Evolutionary conservation across 2,329 filamentous ascomycete genomes (phyloP), one percentile per base, ranked within the genome.

Genomic region (Colletotrichum sojae): DNA sequence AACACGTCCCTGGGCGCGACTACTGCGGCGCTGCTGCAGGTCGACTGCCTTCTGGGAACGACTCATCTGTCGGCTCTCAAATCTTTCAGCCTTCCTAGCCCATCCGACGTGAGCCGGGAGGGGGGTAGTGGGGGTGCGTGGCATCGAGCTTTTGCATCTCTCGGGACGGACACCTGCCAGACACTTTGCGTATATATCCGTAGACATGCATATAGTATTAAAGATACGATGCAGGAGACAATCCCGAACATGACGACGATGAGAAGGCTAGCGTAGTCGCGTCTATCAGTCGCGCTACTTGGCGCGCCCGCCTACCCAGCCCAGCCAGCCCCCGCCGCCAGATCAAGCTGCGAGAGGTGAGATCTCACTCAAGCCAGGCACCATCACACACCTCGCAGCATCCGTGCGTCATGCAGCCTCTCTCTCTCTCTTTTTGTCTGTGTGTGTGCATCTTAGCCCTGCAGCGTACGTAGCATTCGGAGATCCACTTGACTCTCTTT

Each of bases 261-360:
- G 31, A 8, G 31, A 10, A 36, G 31, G 31, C 31, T 36, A 36
- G 31, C 31, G 31, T 10, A 36, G 31, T 46, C 51, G 63, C 51
- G 57, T 62, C 57, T 62, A 67, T 67, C 49, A 39, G 51, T 25
- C 57, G n/a, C 57, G 49, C 63, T 55, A 51, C 56, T 20, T 51
- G 48, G 27, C 63, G 57, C 63, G 63, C 43, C 49, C 51, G 22
- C 45, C 31, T 71, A 51, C 48, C 48, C n/a, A 20, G 48, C 48
- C 48, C 48, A 31, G 27, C 27, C 31, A 36, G 31, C 31, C 31
- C 3, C 6, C 31, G 3, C 22, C 3, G 22, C 31, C 31, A 36
- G 31, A 36, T 36, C 31, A 36, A 36, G 31, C 8, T 36, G 8
- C 22, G 22, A 25, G 31, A 36, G 31, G 31, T 36, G 31, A 36